Evolutionary conservation across 139 green algal genomes (phyloP).

Genomic region (Chlorella vulgaris): DNA sequence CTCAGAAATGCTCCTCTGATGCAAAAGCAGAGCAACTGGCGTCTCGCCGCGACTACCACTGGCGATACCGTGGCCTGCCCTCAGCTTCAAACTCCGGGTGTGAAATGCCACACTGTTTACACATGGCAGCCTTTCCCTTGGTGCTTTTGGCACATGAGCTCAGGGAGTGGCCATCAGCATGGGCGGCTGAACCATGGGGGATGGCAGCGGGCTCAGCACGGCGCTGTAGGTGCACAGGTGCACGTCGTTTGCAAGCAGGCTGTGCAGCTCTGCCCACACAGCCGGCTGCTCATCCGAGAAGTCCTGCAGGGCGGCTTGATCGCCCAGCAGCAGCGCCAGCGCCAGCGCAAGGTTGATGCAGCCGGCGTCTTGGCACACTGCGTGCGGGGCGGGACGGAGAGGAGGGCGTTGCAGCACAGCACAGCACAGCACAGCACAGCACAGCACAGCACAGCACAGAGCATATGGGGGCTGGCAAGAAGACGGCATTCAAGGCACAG

Average conservation of each 20-base stretch:
- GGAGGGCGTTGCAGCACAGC: neutral
- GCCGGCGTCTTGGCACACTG: slow-evolving; percentile 44
- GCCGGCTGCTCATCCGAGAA: slow-evolving; percentile 39
- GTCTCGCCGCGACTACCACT: too few relatives aligned
- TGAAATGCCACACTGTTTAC: too few relatives aligned
- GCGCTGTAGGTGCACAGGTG: slow-evolving; percentile 35
- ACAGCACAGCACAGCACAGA: neutral
- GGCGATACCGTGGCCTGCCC: too few relatives aligned
- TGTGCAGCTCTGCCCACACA: slow-evolving; percentile 41
- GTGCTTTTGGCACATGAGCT: too few relatives aligned
- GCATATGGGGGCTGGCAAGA: too few relatives aligned
- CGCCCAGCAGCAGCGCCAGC: slow-evolving; percentile 66
- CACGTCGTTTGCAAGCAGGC: slow-evolving; percentile 42
- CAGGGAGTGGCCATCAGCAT: too few relatives aligned
- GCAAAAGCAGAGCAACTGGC: too few relatives aligned
- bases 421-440: too few relatives aligned
- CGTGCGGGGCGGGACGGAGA: neutral
- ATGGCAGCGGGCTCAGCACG: slow-evolving; percentile 9
- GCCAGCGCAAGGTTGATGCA: slow-evolving; percentile 47
- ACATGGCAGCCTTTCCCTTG: too few relatives aligned
- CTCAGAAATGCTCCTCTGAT: too few relatives aligned
- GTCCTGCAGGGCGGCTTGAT: slow-evolving; percentile 22
- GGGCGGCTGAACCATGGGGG: slow-evolving; percentile 1
- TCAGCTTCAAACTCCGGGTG: too few relatives aligned
- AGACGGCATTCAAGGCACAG: too few relatives aligned